Evolutionary conservation across 345 rosid genomes (phyloP).

Genomic region (Citrus reticulata): DNA sequence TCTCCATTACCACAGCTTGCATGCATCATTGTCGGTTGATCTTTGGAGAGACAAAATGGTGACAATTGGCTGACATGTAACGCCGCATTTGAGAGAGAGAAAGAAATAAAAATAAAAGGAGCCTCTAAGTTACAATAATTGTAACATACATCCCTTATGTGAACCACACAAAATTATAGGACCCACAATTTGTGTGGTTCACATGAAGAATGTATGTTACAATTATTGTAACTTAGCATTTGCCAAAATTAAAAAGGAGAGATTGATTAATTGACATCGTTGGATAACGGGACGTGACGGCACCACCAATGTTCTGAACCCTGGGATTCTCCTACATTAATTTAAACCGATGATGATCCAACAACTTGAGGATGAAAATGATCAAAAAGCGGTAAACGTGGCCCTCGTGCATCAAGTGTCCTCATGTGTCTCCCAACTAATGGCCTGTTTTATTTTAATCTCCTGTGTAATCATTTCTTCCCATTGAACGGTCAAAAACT

Average conservation of each 20-base stretch:
- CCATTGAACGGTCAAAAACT: background rate
- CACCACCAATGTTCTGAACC: background rate
- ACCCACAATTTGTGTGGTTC: no score
- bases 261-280: background rate
- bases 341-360: background rate
- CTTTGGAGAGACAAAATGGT: conserved; percentile 4
- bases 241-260: no score
- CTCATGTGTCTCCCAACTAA: background rate
- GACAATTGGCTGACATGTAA: background rate
- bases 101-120: background rate
- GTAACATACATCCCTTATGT: no score
- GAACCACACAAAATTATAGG: no score
- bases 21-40: background rate
- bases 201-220: no score
- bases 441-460: background rate
- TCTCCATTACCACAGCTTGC: background rate
- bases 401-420: background rate
- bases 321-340: conserved; percentile 10
- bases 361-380: background rate
- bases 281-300: background rate
- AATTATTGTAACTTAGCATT: no score
- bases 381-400: conserved; percentile 16
- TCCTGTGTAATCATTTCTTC: conserved; percentile 16
- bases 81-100: background rate
- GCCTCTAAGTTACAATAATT: no score